phyloP scores from a whole-genome alignment of 495 filamentous ascomycete species.

The Tuber melanosporum region DNA sequence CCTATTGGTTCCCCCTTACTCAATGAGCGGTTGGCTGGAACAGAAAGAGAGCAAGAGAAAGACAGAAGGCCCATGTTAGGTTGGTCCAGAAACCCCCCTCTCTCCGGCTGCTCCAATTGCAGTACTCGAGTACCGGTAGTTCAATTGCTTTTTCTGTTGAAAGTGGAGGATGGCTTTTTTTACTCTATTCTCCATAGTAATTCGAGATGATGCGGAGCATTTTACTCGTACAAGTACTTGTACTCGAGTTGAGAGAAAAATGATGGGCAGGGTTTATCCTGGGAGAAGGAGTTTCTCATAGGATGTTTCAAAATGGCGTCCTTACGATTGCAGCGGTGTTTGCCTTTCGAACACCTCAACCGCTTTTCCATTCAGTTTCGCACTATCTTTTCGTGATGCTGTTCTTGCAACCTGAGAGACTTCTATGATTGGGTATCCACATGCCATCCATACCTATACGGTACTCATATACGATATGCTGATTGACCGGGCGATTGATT shows the following conservation, averaged over 20 bases:
- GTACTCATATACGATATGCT: background rate
- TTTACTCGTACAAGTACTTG: background rate
- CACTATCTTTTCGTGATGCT: background rate
- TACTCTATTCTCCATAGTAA: background rate
- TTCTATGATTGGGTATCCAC: background rate
- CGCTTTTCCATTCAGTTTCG: background rate
- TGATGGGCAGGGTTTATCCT: background rate
- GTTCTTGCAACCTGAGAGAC: background rate
- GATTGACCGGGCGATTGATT: background rate
- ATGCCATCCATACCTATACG: background rate
- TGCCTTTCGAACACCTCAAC: background rate
- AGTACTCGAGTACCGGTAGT: background rate
- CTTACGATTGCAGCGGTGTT: background rate
- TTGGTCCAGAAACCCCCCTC: background rate
- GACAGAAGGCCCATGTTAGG: background rate
- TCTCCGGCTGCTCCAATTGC: background rate
- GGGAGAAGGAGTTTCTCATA: background rate
- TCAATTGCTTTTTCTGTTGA: background rate
- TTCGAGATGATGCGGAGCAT: background rate
- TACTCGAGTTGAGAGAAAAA: background rate
- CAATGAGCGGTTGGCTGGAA: background rate
- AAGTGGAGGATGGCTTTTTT: background rate
- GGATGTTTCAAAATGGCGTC: background rate
- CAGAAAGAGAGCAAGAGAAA: background rate
- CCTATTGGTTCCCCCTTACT: constrained; percentile 23